Conservation (phyloP, 2,329 filamentous ascomycete genomes). For the Pleurostoma richardsiae region DNA sequence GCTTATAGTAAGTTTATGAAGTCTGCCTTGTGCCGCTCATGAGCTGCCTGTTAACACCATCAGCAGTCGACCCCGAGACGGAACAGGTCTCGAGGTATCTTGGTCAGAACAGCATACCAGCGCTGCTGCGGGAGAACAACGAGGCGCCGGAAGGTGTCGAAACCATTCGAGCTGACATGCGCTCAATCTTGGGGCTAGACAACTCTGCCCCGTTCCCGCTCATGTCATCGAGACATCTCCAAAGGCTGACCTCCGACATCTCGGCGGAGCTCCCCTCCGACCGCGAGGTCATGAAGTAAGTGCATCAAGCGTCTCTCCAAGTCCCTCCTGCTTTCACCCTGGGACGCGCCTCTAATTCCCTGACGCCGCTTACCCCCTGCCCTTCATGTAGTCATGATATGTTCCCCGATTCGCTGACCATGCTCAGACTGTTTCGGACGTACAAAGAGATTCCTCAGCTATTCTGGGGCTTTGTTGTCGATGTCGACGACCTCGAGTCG, state of each 20-base stretch:
- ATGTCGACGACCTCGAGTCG: constrained; percentile 61
- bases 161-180: constrained; percentile 57
- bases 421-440: constrained; percentile 52
- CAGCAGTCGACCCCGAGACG: constrained; percentile 46
- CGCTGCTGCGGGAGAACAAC: constrained; percentile 53
- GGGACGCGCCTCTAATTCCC: background rate
- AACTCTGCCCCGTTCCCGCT: constrained; percentile 63
- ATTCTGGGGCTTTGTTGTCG: constrained; percentile 64
- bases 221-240: constrained; percentile 60
- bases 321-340: too few species aligned
- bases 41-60: background rate
- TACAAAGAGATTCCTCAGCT: constrained; percentile 65
- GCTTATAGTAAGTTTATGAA: constrained; percentile 15
- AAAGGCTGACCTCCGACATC: constrained; percentile 56
- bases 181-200: constrained; percentile 60
- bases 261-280: constrained; percentile 58
- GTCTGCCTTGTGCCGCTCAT: too few species aligned
- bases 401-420: background rate
- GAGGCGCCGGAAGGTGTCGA: constrained; percentile 48
- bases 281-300: constrained; percentile 62
- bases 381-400: background rate
- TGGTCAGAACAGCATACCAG: constrained; percentile 63
- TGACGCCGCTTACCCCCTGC: background rate
- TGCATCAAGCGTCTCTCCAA: constrained; percentile 4
- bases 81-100: constrained; percentile 55